Conservation (phyloP, 192 early-diverging fungal genomes). For the Coemansia sp. region DNA sequence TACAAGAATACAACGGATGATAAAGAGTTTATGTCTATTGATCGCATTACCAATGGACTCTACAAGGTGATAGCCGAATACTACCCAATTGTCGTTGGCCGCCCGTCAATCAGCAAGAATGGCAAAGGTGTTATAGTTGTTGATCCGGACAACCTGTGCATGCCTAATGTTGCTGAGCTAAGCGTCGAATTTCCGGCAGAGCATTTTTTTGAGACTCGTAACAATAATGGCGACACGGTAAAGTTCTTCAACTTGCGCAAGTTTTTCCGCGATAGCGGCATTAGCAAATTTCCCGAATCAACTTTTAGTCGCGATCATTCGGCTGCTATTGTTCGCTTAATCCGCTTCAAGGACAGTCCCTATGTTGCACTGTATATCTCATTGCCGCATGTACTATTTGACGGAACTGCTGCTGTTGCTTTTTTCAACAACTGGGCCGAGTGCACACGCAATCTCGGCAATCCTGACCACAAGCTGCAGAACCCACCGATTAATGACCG, state of each 20-base stretch:
- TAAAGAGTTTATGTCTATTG: slow-evolving; percentile 31
- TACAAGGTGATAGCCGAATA: slow-evolving; percentile 36
- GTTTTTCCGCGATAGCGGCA: slow-evolving; percentile 29
- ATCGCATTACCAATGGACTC: slow-evolving; percentile 29
- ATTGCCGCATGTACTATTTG: slow-evolving; percentile 41
- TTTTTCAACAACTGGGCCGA: slow-evolving; percentile 47
- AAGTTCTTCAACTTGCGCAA: slow-evolving; percentile 44
- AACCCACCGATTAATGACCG: slow-evolving; percentile 27
- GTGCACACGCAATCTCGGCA: slow-evolving; percentile 31
- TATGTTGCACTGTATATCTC: slow-evolving; percentile 40
- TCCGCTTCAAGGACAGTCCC: slow-evolving; percentile 35
- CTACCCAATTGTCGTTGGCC: slow-evolving; percentile 43
- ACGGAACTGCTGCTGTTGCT: slow-evolving; percentile 16
- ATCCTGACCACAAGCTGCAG: slow-evolving; percentile 8
- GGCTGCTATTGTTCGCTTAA: slow-evolving; percentile 17
- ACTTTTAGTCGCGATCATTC: slow-evolving; percentile 38
- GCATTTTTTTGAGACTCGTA: slow-evolving; percentile 23
- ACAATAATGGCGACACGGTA: background rate
- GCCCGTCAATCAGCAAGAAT: slow-evolving; percentile 19
- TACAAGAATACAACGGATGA: slow-evolving; percentile 18
- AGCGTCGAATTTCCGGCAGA: slow-evolving; percentile 26
- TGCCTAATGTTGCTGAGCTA: slow-evolving; percentile 42
- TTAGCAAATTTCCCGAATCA: slow-evolving; percentile 22
- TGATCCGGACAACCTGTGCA: slow-evolving; percentile 30
- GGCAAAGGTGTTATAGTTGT: slow-evolving; percentile 33